Evolutionary conservation across 2,329 filamentous ascomycete species (phyloP).

Genomic region (Karstenula rhodostoma): DNA sequence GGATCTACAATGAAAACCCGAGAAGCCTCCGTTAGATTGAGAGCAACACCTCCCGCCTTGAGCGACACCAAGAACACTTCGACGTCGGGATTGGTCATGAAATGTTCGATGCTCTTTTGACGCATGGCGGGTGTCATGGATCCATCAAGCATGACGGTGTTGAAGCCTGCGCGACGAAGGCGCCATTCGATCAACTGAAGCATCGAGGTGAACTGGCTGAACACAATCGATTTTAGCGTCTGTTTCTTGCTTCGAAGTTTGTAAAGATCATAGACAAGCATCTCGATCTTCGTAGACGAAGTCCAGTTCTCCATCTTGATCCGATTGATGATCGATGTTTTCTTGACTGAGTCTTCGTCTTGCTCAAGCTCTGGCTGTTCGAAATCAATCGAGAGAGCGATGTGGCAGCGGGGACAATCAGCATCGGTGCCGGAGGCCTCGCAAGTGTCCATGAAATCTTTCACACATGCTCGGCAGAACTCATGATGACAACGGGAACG

Average conservation of each 20-base stretch:
- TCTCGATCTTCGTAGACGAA: constrained; percentile 96
- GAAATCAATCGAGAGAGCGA: constrained; percentile 86
- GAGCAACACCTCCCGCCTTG: constrained; percentile 92
- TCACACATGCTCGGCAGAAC: constrained; percentile 83
- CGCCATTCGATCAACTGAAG: constrained; percentile 97
- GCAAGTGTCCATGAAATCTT: constrained; percentile 80
- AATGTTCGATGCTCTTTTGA: constrained; percentile 92
- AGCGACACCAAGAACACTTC: constrained; percentile 96
- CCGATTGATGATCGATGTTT: constrained; percentile 96
- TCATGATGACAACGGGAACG: constrained; percentile 93
- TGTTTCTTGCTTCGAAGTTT: constrained; percentile 90
- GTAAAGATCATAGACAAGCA: constrained; percentile 93
- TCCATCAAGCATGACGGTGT: constrained; percentile 96
- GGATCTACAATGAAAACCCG: constrained; percentile 96
- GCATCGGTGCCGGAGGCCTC: constrained; percentile 66
- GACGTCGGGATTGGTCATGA: constrained; percentile 93
- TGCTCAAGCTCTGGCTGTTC: constrained; percentile 96
- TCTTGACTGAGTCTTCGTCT: constrained; percentile 85
- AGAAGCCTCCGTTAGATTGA: constrained; percentile 94
- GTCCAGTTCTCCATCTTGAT: constrained; percentile 99
- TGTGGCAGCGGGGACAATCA: constrained; percentile 92
- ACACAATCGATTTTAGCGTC: constrained; percentile 96
- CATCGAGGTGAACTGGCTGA: constrained; percentile 98
- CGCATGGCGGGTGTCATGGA: constrained; percentile 95
- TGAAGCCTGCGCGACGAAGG: constrained; percentile 93